These are phyloP conservation scores for Klebsormidium nitens DNA, from an alignment of 139 green algal genomes.

Conservation along the genomic window DNA sequence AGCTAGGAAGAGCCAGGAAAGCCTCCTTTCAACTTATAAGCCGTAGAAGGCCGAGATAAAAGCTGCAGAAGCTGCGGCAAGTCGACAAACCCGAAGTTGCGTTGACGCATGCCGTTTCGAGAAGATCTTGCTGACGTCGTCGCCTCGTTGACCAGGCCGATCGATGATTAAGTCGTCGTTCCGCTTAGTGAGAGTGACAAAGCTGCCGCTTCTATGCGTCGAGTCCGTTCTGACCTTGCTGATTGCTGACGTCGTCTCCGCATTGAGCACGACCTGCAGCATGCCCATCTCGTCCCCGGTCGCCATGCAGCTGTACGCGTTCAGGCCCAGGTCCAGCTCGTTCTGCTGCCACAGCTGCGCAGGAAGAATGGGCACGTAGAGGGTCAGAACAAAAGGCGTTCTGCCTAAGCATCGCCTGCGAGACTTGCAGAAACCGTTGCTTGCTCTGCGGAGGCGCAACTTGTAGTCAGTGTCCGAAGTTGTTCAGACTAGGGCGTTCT, in stretches of 20 bases:
- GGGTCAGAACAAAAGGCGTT: too few relatives aligned
- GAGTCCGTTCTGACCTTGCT: conserved; percentile 20
- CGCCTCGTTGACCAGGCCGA: not conserved
- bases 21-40: too few relatives aligned
- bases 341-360: conserved; percentile 34
- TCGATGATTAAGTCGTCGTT: not conserved
- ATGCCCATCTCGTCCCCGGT: conserved; percentile 73
- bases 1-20: too few relatives aligned
- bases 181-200: not conserved
- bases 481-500: too few relatives aligned
- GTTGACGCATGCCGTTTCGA: not conserved
- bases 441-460: too few relatives aligned
- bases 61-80: not conserved
- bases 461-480: too few relatives aligned
- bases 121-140: not conserved
- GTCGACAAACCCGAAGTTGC: not conserved
- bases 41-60: too few relatives aligned
- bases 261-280: conserved; percentile 80
- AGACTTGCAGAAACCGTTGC: too few relatives aligned
- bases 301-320: conserved; percentile 53
- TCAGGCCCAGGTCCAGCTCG: conserved; percentile 36
- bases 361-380: too few relatives aligned
- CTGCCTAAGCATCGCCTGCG: too few relatives aligned
- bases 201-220: not conserved
- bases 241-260: conserved; percentile 15